Base-by-base conservation (phyloP, 2,329 filamentous ascomycete species). In the Stachybotrys elegans region DNA sequence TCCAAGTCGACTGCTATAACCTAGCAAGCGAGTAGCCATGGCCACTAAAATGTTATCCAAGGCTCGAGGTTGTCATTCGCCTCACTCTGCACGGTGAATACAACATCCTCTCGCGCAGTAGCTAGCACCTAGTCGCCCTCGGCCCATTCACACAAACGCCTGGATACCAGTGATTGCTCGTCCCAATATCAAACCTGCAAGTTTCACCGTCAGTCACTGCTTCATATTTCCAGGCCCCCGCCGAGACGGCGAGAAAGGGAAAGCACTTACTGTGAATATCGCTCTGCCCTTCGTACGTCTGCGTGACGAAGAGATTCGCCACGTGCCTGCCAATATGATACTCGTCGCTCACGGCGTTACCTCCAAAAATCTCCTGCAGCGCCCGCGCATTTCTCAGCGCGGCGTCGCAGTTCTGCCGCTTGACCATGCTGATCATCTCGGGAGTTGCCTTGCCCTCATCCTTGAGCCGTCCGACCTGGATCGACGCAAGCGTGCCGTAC, bases 251-350 rank as follows among this genome's bases (percentile, higher is more conserved):
- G 43, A 36, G 17, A 19, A n/a, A 31, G 22, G 17, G 25, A 11
- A 47, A 46, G 23, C 44, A 79, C 86, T 78, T 70, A 92, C 89
- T 81, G 66, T 97, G 93, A 62, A 97, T 97, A 68, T 97, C 93
- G 61, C 91, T 96, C 69, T 97, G 93, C 19, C 93, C 93, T 70
- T 98, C 93, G 57, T 98, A 98, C 2, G 92, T 97, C 71, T 97
- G 92, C 43, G 92, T 94, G 43, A 98, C 93, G 66, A 94, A 98
- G 51, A 98, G 67, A 65, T 98, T 98, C 45, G 92, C 85, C 47
- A 96, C 93, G 70, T 97, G 93, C 51, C 93, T 81, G 14, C 89
- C 93, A 59, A 98, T 96, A 49, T 83, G 83, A 60, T 97, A 98
- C 70, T 98, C 93, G 57, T 98, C 93, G 59, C 90, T 95, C 40